A percentile compares a stretch with the other conserved stretches of the same genome.
These are phyloP conservation scores for Colletotrichum acutatum DNA, from an alignment of 2,329 filamentous ascomycete species.

Conservation along the genomic window DNA sequence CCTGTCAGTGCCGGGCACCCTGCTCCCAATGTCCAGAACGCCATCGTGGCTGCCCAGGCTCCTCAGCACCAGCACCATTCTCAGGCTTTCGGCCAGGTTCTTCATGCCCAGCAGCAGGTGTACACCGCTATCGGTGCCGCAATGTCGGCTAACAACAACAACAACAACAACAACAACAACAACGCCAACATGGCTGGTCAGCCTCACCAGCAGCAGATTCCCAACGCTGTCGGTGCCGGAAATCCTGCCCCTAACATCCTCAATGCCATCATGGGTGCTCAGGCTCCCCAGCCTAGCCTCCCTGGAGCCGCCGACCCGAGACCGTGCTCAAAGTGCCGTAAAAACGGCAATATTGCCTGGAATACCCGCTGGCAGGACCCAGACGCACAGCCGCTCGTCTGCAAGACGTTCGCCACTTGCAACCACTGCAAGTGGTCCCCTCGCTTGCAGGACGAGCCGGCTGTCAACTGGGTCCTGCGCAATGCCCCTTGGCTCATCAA, in stretches of 20 bases:
- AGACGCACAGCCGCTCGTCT: neutral
- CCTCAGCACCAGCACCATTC: too few relatives aligned
- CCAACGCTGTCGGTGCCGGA: too few relatives aligned
- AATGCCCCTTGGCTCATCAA: neutral
- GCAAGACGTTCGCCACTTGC: neutral
- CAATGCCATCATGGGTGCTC: neutral
- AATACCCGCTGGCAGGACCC: neutral
- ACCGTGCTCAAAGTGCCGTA: neutral
- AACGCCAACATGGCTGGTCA: too few relatives aligned
- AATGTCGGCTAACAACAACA: too few relatives aligned
- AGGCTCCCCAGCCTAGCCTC: neutral
- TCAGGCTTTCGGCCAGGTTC: too few relatives aligned
- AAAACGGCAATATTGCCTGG: neutral
- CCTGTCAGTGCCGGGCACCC: too few relatives aligned
- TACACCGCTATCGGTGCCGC: too few relatives aligned
- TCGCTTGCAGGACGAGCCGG: neutral
- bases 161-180: too few relatives aligned
- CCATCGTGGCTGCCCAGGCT: neutral
- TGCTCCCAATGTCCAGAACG: neutral
- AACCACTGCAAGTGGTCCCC: neutral
- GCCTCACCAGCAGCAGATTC: too few relatives aligned
- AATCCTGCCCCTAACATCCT: neutral
- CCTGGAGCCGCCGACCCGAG: too few relatives aligned
- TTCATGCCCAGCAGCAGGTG: too few relatives aligned
- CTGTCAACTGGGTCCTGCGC: neutral